A percentile compares a stretch with the other conserved stretches of the same genome.
Evolutionary conservation across 2,329 filamentous ascomycete genomes (phyloP).

Genomic region (Penicillium sp.): DNA sequence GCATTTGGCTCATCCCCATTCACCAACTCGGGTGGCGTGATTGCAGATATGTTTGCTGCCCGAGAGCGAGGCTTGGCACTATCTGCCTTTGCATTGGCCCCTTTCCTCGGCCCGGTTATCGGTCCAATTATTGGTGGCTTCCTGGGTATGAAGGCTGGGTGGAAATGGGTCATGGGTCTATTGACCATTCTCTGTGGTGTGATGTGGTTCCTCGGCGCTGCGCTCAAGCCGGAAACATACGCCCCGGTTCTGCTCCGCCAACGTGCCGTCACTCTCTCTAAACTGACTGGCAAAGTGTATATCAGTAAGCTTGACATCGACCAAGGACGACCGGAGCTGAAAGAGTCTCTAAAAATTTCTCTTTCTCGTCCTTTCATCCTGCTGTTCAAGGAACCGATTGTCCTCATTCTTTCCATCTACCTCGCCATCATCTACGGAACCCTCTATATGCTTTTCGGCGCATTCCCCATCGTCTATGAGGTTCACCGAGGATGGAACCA

Average conservation of each 20-base stretch:
- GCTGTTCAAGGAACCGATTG: slow-evolving; percentile 53
- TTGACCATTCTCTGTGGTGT: slow-evolving; percentile 55
- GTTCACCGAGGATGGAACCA: slow-evolving; percentile 47
- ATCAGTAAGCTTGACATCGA: slow-evolving; percentile 51
- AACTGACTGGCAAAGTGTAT: slow-evolving; percentile 58
- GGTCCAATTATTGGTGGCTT: slow-evolving; percentile 70
- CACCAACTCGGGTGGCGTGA: slow-evolving; percentile 63
- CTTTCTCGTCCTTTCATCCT: slow-evolving; percentile 51
- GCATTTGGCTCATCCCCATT: slow-evolving; percentile 62
- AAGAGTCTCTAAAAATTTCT: slow-evolving; percentile 48
- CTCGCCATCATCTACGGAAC: slow-evolving; percentile 54
- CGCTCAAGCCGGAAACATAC: slow-evolving; percentile 57
- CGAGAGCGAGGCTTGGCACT: slow-evolving; percentile 58
- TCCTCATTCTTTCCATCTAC: slow-evolving; percentile 51
- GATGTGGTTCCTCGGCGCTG: slow-evolving; percentile 19
- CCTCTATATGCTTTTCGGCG: slow-evolving; percentile 55
- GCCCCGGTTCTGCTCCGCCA: slow-evolving; percentile 43
- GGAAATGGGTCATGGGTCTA: slow-evolving; percentile 69
- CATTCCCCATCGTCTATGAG: slow-evolving; percentile 53
- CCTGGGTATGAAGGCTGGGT: slow-evolving; percentile 62
- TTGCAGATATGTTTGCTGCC: slow-evolving; percentile 61
- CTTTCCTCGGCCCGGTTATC: slow-evolving; percentile 64
- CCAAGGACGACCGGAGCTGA: slow-evolving; percentile 54
- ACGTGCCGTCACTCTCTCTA: slow-evolving; percentile 50
- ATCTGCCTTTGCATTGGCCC: slow-evolving; percentile 65